phyloP scores from a whole-genome alignment of 768 basidiomycete genomes.

The Coprinopsis marcescibilis region DNA sequence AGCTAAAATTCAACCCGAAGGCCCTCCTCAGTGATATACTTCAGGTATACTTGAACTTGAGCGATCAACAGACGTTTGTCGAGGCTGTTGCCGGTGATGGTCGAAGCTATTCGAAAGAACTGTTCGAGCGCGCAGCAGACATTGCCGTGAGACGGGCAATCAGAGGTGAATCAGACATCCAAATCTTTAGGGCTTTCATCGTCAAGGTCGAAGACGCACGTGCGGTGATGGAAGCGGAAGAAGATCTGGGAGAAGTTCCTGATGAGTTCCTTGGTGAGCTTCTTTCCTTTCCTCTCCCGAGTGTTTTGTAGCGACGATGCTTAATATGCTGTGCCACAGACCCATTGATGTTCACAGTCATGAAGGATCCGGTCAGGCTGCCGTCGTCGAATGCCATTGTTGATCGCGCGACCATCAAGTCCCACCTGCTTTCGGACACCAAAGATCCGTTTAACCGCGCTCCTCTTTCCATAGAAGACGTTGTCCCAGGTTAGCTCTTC shows the following conservation, averaged over 20 bases:
- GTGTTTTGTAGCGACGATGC: background rate
- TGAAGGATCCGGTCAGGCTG: slow-evolving; percentile 91
- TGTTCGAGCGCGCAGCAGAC: slow-evolving; percentile 75
- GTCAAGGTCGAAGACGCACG: slow-evolving; percentile 80
- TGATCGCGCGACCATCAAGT: slow-evolving; percentile 91
- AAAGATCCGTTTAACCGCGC: slow-evolving; percentile 95
- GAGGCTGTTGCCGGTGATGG: slow-evolving; percentile 90
- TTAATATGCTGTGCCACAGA: slow-evolving; percentile 42
- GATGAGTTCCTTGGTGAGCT: slow-evolving; percentile 88
- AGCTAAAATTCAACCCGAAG: slow-evolving; percentile 84
- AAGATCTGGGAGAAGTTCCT: slow-evolving; percentile 88
- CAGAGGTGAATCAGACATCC: slow-evolving; percentile 76
- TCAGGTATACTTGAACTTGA: slow-evolving; percentile 86
- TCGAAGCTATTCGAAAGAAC: slow-evolving; percentile 77
- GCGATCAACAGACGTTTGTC: slow-evolving; percentile 72
- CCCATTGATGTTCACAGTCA: slow-evolving; percentile 85
- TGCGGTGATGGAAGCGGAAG: slow-evolving; percentile 77
- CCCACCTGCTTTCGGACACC: slow-evolving; percentile 84
- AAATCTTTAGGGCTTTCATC: slow-evolving; percentile 63
- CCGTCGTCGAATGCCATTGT: slow-evolving; percentile 77
- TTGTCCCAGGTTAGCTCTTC: slow-evolving; percentile 56
- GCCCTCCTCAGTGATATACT: slow-evolving; percentile 79
- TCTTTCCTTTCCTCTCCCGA: slow-evolving; percentile 10
- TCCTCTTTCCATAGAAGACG: slow-evolving; percentile 75
- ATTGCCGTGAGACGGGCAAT: slow-evolving; percentile 58